Evolutionary conservation across 495 filamentous ascomycete genomes (phyloP), one percentile per base, ranked within the genome.

Genomic region (Penicillium verhagenii): DNA sequence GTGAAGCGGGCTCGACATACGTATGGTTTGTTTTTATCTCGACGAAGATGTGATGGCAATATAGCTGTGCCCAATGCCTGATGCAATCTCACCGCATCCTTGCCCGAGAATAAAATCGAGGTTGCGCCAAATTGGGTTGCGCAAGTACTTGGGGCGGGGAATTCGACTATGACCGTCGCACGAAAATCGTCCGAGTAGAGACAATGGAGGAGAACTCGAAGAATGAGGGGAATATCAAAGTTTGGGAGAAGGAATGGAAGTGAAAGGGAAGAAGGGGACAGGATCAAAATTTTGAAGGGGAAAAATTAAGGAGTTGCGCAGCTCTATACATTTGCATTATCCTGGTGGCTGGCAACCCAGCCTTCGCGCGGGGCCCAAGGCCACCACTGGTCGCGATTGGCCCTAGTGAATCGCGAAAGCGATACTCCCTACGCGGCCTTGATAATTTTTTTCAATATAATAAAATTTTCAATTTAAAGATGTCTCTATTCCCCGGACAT

Each of bases 331-430:
- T 52, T 53, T 29, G 37, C 39, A 51, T 52, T 63, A 61, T 49
- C 53, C 51, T 47, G 67, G 67, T 67, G 67, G 67, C 67, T 70
- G 67, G 64, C 60, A 31, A 21, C 61, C 64, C 61, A 67, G 64
- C 61, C 63, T 60, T 64, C 64, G 56, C 50, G 58, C 55, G 60
- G 63, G 63, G 57, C 46, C 44, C 47, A 19, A 37, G 25, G 9
- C 25, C 28, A 49, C 18, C 42, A 24, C 23, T 11, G 11, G 39
- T 43, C 21, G 21, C 39, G 42, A 45, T 45, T 45, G 42, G 42
- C 42, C 18, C 42, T 45, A 4, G 23, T 26, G 42, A 13, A 45
- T 16, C 42, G 42, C 23, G 23, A 45, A 23, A 14, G 42, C 13
- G 26, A 25, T 24, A 24, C 37, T n/a, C 10, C 19, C 10, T 39